Evolutionary conservation across 1,139 yeast species (phyloP).

Genomic region (Suhomyces yuchorum): DNA sequence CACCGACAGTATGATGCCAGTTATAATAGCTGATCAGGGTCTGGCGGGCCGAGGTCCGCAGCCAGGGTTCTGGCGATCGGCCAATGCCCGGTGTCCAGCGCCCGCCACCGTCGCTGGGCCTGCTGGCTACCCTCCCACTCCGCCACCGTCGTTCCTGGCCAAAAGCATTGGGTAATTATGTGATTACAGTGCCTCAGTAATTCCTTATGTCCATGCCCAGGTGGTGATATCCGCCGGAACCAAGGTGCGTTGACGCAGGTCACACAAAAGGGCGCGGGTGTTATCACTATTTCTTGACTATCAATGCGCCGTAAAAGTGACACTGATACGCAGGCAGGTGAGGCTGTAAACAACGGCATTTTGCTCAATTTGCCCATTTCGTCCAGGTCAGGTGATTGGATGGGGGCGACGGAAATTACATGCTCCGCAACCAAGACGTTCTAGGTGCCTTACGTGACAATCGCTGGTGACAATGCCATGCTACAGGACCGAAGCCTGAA

Average conservation of each 20-base stretch:
- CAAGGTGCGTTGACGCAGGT: not conserved
- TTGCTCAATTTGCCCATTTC: too few relatives aligned
- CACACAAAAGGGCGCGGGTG: not conserved
- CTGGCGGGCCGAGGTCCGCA: not conserved
- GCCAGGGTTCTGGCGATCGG: too few relatives aligned
- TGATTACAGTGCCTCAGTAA: not conserved
- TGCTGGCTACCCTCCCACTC: too few relatives aligned
- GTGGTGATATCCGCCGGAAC: not conserved
- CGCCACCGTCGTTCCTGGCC: too few relatives aligned
- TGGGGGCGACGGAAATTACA: not conserved
- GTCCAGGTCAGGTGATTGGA: not conserved
- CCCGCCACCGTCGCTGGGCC: too few relatives aligned
- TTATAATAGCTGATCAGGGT: not conserved
- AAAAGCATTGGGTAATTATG: too few relatives aligned
- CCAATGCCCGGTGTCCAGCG: too few relatives aligned
- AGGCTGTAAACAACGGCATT: not conserved
- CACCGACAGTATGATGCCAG: not conserved
- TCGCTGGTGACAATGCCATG: too few relatives aligned
- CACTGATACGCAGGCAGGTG: not conserved
- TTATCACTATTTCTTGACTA: not conserved
- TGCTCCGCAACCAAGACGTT: not conserved
- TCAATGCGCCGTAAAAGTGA: not conserved
- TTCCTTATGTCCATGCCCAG: not conserved
- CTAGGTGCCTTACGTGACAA: not conserved
- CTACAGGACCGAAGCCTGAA: too few relatives aligned